These are phyloP conservation scores for Ceratocystis smalleyi DNA, from an alignment of 2,329 filamentous ascomycete genomes.

Conservation along the genomic window DNA sequence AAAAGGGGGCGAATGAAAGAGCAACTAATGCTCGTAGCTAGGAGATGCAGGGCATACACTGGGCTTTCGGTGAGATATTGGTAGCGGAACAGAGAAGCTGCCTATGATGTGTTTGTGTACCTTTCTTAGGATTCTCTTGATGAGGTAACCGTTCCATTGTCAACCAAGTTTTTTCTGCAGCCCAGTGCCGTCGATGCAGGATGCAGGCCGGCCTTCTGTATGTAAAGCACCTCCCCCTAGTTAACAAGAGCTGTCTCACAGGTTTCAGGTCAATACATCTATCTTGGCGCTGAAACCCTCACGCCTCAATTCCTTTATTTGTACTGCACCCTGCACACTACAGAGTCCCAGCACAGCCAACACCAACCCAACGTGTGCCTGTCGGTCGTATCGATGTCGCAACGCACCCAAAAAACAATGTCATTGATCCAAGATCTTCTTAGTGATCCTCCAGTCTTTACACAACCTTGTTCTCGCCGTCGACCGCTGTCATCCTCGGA, in stretches of 20 bases:
- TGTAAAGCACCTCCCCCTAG: not conserved
- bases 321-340: not conserved
- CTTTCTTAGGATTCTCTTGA: not conserved
- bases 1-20: not conserved
- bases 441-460: not conserved
- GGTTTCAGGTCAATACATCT: not conserved
- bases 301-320: not conserved
- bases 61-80: no score
- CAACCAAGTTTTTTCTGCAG: not conserved
- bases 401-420: not conserved
- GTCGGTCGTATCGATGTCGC: not conserved
- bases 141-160: not conserved
- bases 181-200: not conserved
- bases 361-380: not conserved
- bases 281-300: not conserved
- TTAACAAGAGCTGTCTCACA: not conserved
- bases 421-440: not conserved
- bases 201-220: not conserved
- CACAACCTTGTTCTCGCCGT: not conserved
- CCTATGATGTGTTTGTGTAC: not conserved
- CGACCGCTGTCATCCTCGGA: not conserved
- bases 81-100: not conserved
- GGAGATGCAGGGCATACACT: no score
- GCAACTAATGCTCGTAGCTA: not conserved
- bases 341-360: not conserved